Conservation (phyloP, 768 basidiomycete species). For the Russula vinacea region DNA sequence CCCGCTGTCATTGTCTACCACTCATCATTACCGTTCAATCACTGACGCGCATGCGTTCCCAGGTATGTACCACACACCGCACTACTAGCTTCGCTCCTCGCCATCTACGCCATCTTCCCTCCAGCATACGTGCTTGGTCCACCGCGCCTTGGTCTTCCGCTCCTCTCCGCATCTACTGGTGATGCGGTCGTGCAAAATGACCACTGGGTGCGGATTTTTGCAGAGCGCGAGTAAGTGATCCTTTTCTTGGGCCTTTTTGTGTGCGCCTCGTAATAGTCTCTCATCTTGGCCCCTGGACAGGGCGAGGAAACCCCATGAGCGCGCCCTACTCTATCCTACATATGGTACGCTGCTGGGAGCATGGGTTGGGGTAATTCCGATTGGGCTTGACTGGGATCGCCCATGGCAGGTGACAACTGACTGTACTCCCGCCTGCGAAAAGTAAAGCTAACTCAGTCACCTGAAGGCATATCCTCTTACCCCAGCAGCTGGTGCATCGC, state of each 20-base stretch:
- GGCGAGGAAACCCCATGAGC: conserved; percentile 63
- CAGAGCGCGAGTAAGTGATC: conserved; percentile 68
- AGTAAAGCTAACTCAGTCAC: conserved; percentile 16
- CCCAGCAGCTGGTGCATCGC: conserved; percentile 65
- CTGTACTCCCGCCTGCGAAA: conserved; percentile 6
- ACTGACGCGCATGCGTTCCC: conserved; percentile 5
- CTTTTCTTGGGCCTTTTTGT: not conserved
- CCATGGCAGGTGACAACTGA: conserved; percentile 79
- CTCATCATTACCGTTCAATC: conserved; percentile 15
- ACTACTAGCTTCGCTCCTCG: conserved; percentile 65
- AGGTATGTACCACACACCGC: conserved; percentile 53
- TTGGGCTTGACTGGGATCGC: conserved; percentile 94
- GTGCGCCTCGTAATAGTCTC: not conserved
- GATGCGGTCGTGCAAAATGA: conserved; percentile 53
- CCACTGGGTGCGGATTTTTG: conserved; percentile 78
- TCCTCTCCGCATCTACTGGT: conserved; percentile 35
- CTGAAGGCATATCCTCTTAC: conserved; percentile 79
- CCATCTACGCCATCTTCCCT: conserved; percentile 61
- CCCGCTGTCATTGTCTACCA: not conserved
- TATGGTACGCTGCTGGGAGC: conserved; percentile 68
- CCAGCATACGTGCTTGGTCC: conserved; percentile 68
- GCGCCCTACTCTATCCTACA: conserved; percentile 75
- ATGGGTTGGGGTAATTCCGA: conserved; percentile 80
- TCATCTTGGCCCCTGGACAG: conserved; percentile 35
- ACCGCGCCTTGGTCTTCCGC: conserved; percentile 41